Conservation (phyloP, 805 yeast species). For the Schwanniomyces sp. region DNA sequence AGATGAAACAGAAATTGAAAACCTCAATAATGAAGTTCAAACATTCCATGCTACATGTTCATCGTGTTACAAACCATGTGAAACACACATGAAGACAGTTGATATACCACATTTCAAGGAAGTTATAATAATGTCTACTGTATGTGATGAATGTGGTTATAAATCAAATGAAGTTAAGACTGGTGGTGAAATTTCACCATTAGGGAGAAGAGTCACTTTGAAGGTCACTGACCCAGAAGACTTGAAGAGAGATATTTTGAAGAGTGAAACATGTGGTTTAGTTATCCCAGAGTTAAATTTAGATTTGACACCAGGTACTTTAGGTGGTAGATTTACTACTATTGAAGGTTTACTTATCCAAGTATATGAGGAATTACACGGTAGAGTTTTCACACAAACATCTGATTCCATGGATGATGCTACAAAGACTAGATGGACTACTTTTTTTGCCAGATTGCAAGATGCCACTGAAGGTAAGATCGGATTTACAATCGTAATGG, state of each 20-base stretch:
- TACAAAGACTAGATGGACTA: conserved; percentile 78
- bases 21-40: conserved; percentile 86
- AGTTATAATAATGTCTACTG: conserved; percentile 93
- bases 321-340: conserved; percentile 98
- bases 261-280: conserved; percentile 90
- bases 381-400: conserved; percentile 79
- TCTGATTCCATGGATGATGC: conserved; percentile 88
- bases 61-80: conserved; percentile 77
- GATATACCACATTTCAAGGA: conserved; percentile 98
- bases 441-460: conserved; percentile 71
- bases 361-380: conserved; percentile 84
- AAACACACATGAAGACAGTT: conserved; percentile 95
- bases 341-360: conserved; percentile 89
- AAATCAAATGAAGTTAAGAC: conserved; percentile 97
- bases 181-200: conserved; percentile 91
- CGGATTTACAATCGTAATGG: conserved; percentile 83
- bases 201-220: conserved; percentile 74
- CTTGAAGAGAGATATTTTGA: conserved; percentile 88
- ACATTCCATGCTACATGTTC: conserved; percentile 92
- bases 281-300: conserved; percentile 82
- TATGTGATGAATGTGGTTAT: conserved; percentile 90
- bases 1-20: conserved; percentile 79
- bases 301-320: conserved; percentile 92
- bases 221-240: conserved; percentile 87
- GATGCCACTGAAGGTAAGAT: conserved; percentile 79